Base-by-base conservation (phyloP, 192 early-diverging fungal species). In the Chytriomyces hyalinus region DNA sequence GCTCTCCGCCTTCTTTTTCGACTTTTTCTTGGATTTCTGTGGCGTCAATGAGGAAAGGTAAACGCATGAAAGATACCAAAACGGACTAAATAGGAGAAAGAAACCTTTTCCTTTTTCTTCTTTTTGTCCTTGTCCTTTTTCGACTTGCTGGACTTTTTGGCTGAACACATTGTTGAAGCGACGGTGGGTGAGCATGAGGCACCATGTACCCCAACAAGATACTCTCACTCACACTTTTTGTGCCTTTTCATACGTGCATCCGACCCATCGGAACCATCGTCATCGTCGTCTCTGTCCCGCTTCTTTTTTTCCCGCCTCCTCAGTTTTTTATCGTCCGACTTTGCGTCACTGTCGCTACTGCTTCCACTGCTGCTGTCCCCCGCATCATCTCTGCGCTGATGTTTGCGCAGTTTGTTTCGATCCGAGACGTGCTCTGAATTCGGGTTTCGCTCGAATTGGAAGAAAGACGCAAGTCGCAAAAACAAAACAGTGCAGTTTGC, bases 41-140 rank as follows among this genome's bases (percentile, higher is more conserved):
- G 43, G 20, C 24, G n/a, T 15, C 13, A 74, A 59, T 15, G 20
- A 50, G 15, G 47, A 13, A 5, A 46, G n/a, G 36, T 36, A 36
- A 36, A 36, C 36, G 3, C 36, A 36, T 36, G 36, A 4, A 36
- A 36, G 4, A 36, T 36, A 36, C 36, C 36, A 36, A 36, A 53
- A 15, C 15, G 61, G 17, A n/a, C 11, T 5, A 60, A 13, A 26
- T 59, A 6, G 8, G 49, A 43, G 48, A 36, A 79, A 11, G 61
- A 6, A 13, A 78, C 73, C 70, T 68, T 63, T 43, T 77, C 64
- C 65, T 79, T 79, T 22, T 61, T 69, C 67, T 78, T 78, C 48
- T 77, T 77, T 13, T 77, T 36, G n/a, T 72, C 70, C 44, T 76
- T 65, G 48, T 77, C 60, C 67, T 80, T 77, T 63, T 80, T 78